Base-by-base conservation (phyloP, 805 yeast genomes). In the Lipomyces chichibuensis region DNA sequence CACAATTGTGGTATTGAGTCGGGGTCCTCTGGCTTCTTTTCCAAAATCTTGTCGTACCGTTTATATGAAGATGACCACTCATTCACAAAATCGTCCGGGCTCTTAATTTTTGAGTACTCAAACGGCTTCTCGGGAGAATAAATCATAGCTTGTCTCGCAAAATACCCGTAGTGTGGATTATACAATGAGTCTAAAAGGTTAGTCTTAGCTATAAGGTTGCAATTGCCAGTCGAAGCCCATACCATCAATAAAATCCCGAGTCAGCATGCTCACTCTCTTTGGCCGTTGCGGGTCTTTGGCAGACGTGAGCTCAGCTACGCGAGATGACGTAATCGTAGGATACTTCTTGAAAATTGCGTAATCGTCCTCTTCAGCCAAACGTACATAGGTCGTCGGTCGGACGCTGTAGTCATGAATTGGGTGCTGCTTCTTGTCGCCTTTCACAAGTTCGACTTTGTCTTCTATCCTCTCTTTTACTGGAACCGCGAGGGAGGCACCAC, bases 91-190 rank as follows among this genome's bases (percentile, higher is more conserved):
- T 87, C 90, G 71, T 91, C 95, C 25, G 85, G 85, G 63, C 87
- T 89, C 14, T 77, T 75, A 65, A 90, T 79, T 35, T 83, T 77
- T 39, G 81, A 80, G 75, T 87, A 91, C 57, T 87, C 84, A 72
- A 90, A 87, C 0, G 93, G 91, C 57, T 81, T 77, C 32, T 84
- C 84, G 1, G 88, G 87, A 66, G 88, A 88, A 76, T 88, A 90
- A 71, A 90, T 90, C 74, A 88, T 90, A 8, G 90, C 96, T 70
- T 89, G 89, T 71, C 86, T 84, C 1, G 92, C 83, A 73, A 91
- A 91, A 76, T 91, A 92, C 0, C 97, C 97, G 75, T 91, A 91
- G 70, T 83, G 74, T 0, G 94, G 92, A 77, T 92, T 90, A 75
- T 91, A 91, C 72, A 91, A 78, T 23, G 94, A 88, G 75, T 91